These are phyloP conservation scores for Pichia sp. DNA, from an alignment of 1,139 yeast species.

Conservation along the genomic window DNA sequence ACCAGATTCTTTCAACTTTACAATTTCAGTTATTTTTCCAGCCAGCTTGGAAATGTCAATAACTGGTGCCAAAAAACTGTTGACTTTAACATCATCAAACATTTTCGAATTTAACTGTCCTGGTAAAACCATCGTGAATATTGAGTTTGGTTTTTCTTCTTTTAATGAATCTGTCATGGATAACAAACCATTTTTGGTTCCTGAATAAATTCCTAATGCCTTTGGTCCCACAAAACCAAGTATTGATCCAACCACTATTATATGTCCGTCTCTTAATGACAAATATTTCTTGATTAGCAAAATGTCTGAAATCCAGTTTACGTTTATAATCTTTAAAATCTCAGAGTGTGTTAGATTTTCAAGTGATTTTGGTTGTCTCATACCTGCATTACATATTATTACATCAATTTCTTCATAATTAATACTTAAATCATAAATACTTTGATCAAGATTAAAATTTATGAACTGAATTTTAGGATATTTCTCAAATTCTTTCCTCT, in stretches of 20 bases:
- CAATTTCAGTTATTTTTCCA: constrained; percentile 33
- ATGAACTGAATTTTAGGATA: constrained; percentile 9
- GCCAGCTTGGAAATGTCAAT: constrained; percentile 43
- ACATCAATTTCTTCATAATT: constrained; percentile 36
- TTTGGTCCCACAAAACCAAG: constrained; percentile 68
- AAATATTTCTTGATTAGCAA: constrained; percentile 40
- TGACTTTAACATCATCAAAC: constrained; percentile 57
- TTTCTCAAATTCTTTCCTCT: background rate
- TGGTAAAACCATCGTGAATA: constrained; percentile 47
- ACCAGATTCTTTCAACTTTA: constrained; percentile 47
- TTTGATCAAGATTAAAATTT: constrained; percentile 16
- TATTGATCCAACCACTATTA: constrained; percentile 63
- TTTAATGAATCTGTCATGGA: constrained; percentile 54
- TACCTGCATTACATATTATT: constrained; percentile 71
- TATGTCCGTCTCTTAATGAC: constrained; percentile 27
- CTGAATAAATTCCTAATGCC: constrained; percentile 56
- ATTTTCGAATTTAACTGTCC: constrained; percentile 61
- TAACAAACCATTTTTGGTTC: constrained; percentile 57
- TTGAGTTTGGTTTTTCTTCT: constrained; percentile 37
- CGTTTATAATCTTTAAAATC: constrained; percentile 38
- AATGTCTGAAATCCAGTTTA: constrained; percentile 54
- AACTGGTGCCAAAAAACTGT: constrained; percentile 63
- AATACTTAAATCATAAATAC: constrained; percentile 17
- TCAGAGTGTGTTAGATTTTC: constrained; percentile 32
- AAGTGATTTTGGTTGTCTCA: constrained; percentile 45